phyloP scores from a whole-genome alignment of 73 alveolate genomes.

The Effrenium voratum region DNA sequence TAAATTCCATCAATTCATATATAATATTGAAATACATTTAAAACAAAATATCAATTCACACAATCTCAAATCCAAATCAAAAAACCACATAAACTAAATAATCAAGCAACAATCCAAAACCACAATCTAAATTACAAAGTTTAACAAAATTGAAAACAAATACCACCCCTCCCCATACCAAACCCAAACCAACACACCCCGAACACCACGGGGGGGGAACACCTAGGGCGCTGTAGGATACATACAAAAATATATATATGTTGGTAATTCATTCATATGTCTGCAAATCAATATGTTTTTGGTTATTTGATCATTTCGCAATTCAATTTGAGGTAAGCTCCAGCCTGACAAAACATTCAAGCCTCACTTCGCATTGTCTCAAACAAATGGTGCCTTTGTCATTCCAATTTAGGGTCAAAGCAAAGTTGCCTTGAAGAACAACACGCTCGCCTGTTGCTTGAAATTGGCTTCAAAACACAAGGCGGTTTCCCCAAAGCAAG shows the following conservation, averaged over 20 bases:
- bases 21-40: neutral
- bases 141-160: no score
- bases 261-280: neutral
- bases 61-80: neutral
- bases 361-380: neutral
- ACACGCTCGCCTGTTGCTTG: neutral
- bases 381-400: no score
- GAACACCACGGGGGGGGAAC: no score
- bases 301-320: neutral
- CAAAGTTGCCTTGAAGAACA: neutral
- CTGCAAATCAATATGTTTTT: neutral
- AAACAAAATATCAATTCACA: neutral
- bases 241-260: neutral
- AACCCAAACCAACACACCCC: no score
- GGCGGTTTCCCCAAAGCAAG: neutral
- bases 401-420: no score
- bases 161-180: no score
- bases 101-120: no score
- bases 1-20: neutral
- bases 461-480: neutral
- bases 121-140: no score
- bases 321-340: neutral
- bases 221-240: no score
- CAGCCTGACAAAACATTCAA: neutral
- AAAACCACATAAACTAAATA: no score